Conservation (phyloP, 257 asterid genomes). For the Cinchona pubescens region DNA sequence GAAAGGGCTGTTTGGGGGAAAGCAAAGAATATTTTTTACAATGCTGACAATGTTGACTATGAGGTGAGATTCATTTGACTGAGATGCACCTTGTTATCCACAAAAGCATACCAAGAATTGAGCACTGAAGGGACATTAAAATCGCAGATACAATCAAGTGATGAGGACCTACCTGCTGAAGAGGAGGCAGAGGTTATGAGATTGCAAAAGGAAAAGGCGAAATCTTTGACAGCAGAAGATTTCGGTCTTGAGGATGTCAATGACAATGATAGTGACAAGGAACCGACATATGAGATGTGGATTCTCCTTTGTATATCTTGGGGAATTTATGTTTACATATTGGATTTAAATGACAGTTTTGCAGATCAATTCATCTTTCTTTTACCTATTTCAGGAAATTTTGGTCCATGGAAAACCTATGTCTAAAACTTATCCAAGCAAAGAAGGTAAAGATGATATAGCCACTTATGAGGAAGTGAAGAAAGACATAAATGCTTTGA, state of each 20-base stretch:
- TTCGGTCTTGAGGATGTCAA: slow-evolving; percentile 67
- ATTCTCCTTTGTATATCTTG: neutral
- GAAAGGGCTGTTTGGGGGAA: slow-evolving; percentile 53
- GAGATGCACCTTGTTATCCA: neutral
- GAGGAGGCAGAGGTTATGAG: slow-evolving; percentile 77
- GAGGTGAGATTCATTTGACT: slow-evolving; percentile 39
- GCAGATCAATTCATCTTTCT: neutral
- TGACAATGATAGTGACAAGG: slow-evolving; percentile 48
- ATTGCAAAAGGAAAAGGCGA: slow-evolving; percentile 53
- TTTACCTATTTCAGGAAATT: slow-evolving; percentile 51
- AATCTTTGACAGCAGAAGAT: slow-evolving; percentile 54
- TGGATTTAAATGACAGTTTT: neutral
- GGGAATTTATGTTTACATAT: neutral
- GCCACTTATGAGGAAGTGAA: slow-evolving; percentile 53
- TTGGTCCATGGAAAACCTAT: slow-evolving; percentile 46
- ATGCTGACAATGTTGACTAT: slow-evolving; percentile 41
- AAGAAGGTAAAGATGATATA: slow-evolving; percentile 40
- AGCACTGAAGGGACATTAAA: neutral
- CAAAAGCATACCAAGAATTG: neutral
- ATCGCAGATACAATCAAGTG: slow-evolving; percentile 59
- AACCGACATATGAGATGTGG: slow-evolving; percentile 78
- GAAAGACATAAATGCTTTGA: slow-evolving; percentile 70
- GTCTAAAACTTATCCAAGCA: slow-evolving; percentile 36
- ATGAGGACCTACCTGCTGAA: slow-evolving; percentile 65
- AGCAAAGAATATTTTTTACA: slow-evolving; percentile 35